phyloP scores from a whole-genome alignment of 208 protist species.

The Trypanosoma boissoni region DNA sequence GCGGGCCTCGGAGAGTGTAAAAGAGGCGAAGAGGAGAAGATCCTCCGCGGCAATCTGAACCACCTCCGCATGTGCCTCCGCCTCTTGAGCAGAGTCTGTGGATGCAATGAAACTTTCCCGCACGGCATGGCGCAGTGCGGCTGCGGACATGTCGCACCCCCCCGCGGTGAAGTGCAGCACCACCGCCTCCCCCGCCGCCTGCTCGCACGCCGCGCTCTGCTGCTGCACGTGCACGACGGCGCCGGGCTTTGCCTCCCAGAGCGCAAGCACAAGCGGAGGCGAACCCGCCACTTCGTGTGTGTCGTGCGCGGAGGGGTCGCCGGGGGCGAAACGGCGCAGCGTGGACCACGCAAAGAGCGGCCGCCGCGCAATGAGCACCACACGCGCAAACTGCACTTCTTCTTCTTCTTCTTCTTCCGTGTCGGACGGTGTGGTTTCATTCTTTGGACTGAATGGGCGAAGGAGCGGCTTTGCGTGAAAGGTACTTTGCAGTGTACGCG shows the following conservation, averaged over 20 bases:
- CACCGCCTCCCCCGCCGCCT: slow-evolving; percentile 32
- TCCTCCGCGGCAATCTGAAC: not conserved
- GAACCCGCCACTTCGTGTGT: not conserved
- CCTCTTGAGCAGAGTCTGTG: not conserved
- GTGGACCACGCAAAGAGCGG: slow-evolving; percentile 42
- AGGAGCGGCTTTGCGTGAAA: too few relatives aligned
- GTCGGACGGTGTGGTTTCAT: too few relatives aligned
- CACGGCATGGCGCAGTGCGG: slow-evolving; percentile 44
- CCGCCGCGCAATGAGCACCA: slow-evolving; percentile 39
- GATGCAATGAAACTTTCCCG: slow-evolving; percentile 26
- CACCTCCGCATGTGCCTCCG: not conserved
- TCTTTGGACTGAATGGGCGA: too few relatives aligned
- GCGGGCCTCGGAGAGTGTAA: slow-evolving; percentile 30
- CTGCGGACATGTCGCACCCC: slow-evolving; percentile 30
- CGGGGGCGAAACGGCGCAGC: slow-evolving; percentile 17
- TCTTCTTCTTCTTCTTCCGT: not conserved
- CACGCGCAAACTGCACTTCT: slow-evolving; percentile 40
- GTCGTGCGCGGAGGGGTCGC: not conserved
- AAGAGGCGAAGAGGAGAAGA: slow-evolving; percentile 49
- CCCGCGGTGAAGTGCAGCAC: slow-evolving; percentile 77
- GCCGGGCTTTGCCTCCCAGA: slow-evolving; percentile 29
- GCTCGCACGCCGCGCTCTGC: slow-evolving; percentile 42
- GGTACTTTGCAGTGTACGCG: slow-evolving; percentile 20
- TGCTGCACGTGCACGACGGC: slow-evolving; percentile 61
- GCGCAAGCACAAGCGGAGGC: slow-evolving; percentile 40